phyloP scores from a whole-genome alignment of 176 grass and related monocot species.

The Aegilops bicornis region DNA sequence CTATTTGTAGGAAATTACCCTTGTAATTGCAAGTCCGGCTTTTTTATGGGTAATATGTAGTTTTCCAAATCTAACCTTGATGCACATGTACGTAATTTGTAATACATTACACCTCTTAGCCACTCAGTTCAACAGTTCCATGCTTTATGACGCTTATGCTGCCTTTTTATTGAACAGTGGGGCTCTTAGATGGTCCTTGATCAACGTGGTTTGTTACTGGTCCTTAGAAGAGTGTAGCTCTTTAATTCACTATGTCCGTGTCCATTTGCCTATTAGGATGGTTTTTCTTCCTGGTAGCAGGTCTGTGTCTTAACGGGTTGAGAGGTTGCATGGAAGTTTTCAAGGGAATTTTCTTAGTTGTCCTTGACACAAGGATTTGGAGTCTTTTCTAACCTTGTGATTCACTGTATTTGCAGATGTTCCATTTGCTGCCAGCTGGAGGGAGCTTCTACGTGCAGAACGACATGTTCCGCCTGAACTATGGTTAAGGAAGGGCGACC shows the following conservation, averaged over 20 bases:
- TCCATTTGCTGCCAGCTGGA: constrained; percentile 56
- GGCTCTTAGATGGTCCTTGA: neutral
- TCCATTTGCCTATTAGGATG: neutral
- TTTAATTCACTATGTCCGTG: neutral
- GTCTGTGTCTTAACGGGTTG: neutral
- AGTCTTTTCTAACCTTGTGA: neutral
- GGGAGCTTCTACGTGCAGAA: constrained; percentile 60
- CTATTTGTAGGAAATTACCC: too few species aligned
- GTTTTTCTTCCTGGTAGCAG: neutral
- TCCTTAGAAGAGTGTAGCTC: neutral
- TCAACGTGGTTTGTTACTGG: neutral
- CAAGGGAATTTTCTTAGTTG: neutral
- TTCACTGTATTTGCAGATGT: constrained; percentile 37
- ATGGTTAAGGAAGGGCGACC: constrained; percentile 36
- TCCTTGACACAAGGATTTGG: neutral
- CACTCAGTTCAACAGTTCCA: neutral
- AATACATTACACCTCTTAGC: neutral
- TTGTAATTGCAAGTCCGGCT: neutral
- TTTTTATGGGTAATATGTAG: neutral
- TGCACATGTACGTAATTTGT: neutral
- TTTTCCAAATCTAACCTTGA: neutral
- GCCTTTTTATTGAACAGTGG: neutral
- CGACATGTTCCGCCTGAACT: constrained; percentile 73
- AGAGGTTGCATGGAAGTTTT: neutral
- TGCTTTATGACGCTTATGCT: neutral